Percentiles rank a stretch among this genome's conserved stretches.
Evolutionary conservation across 179 eudicot species (phyloP).

Genomic region (Silene noctiflora): DNA sequence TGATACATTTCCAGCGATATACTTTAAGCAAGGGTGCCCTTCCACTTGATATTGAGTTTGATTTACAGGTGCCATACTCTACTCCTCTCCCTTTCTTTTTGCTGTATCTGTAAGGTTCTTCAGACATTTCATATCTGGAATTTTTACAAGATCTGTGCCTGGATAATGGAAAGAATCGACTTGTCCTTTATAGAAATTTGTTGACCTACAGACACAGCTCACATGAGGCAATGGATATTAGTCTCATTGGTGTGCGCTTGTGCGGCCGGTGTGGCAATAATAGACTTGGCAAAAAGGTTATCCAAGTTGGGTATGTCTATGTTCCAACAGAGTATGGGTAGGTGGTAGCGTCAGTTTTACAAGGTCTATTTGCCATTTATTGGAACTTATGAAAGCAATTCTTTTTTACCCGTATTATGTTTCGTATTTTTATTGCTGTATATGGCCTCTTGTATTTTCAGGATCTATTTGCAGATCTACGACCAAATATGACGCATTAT

Average conservation of each 20-base stretch:
- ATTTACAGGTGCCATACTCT: slow-evolving; percentile 67
- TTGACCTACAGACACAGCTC: too few species aligned
- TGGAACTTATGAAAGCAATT: not conserved
- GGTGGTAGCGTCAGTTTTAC: too few species aligned
- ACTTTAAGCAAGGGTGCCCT: slow-evolving; percentile 73
- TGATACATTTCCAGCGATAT: slow-evolving; percentile 88
- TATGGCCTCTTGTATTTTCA: slow-evolving; percentile 29
- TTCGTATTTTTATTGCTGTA: not conserved
- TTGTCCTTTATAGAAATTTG: not conserved
- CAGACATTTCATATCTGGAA: not conserved
- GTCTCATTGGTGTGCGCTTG: too few species aligned
- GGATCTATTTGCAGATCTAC: slow-evolving; percentile 91
- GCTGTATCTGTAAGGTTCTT: slow-evolving; percentile 6
- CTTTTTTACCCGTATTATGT: not conserved
- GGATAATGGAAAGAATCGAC: not conserved
- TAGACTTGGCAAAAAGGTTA: too few species aligned
- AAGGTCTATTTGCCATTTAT: too few species aligned
- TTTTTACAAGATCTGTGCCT: too few species aligned
- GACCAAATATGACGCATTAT: slow-evolving; percentile 87
- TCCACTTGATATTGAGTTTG: slow-evolving; percentile 96
- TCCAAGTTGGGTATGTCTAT: too few species aligned
- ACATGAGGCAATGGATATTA: too few species aligned
- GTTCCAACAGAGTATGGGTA: too few species aligned
- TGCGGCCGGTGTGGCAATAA: too few species aligned
- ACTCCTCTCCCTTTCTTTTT: not conserved